Conservation (phyloP, 2,329 filamentous ascomycete species). For the Bimuria novae-zelandiae region DNA sequence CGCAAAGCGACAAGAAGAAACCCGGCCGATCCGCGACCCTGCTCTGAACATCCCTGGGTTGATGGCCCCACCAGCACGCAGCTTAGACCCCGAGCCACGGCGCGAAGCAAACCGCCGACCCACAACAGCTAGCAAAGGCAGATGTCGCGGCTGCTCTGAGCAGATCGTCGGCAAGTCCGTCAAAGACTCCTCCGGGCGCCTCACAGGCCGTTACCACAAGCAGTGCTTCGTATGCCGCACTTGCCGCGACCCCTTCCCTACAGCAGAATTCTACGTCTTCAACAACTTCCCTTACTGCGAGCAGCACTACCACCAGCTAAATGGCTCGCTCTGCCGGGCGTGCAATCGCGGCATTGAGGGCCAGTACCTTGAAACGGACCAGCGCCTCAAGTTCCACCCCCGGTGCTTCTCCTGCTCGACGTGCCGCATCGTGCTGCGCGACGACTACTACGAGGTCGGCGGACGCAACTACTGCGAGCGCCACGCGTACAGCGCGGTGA, state of each 20-base stretch:
- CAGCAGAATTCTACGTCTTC: constrained; percentile 90
- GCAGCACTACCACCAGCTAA: constrained; percentile 88
- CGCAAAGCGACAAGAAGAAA: constrained; percentile 22
- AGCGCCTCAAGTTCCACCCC: constrained; percentile 79
- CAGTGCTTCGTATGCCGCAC: constrained; percentile 90
- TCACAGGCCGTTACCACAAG: constrained; percentile 94
- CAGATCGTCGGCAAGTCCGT: constrained; percentile 88
- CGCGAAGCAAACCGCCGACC: constrained; percentile 27
- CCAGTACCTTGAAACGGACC: constrained; percentile 85
- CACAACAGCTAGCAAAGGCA: constrained; percentile 63
- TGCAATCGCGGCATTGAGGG: constrained; percentile 91
- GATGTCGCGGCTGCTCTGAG: constrained; percentile 80
- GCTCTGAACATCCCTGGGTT: constrained; percentile 20
- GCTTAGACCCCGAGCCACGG: constrained; percentile 20
- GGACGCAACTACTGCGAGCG: constrained; percentile 83
- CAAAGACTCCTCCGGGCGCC: constrained; percentile 86
- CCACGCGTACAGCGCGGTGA: constrained; percentile 70
- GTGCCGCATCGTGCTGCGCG: constrained; percentile 72
- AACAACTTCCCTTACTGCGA: constrained; percentile 88
- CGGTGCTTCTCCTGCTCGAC: constrained; percentile 83
- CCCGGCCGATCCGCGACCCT: constrained; percentile 18
- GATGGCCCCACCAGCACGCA: constrained; percentile 10
- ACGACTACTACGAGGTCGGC: constrained; percentile 90
- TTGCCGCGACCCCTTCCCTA: constrained; percentile 79
- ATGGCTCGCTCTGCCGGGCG: constrained; percentile 79